A percentile compares a stretch with the other conserved stretches of the same genome.
phyloP scores from a whole-genome alignment of 352 stramenopile genomes.

The Phytopythium oedochilum region DNA sequence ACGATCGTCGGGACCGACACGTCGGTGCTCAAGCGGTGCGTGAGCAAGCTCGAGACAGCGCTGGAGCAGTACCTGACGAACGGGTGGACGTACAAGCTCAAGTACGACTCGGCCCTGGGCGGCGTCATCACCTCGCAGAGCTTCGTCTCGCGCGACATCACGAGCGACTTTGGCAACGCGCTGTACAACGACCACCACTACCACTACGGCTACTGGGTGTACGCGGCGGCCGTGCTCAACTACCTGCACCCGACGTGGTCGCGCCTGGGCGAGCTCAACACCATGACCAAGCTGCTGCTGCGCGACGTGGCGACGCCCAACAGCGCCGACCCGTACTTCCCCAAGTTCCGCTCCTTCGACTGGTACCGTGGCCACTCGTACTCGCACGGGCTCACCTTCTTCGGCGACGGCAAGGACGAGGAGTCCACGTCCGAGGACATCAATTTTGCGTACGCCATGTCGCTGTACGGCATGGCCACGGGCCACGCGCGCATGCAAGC shows the following conservation, averaged over 20 bases:
- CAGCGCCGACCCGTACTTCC: conserved; percentile 46
- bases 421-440: conserved; percentile 66
- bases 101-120: conserved; percentile 55
- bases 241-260: conserved; percentile 62
- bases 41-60: conserved; percentile 56
- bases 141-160: conserved; percentile 43
- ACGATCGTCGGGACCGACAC: conserved; percentile 51
- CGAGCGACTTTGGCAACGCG: conserved; percentile 69
- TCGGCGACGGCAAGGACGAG: conserved; percentile 61
- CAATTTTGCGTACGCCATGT: conserved; percentile 59
- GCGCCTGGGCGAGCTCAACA: conserved; percentile 44
- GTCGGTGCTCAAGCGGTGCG: conserved; percentile 49
- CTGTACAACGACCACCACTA: conserved; percentile 81
- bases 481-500: conserved; percentile 30
- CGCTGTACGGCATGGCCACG: conserved; percentile 39
- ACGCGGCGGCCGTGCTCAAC: conserved; percentile 59
- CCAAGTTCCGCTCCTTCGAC: conserved; percentile 62
- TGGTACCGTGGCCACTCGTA: conserved; percentile 73
- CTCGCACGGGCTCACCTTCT: conserved; percentile 54
- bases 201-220: conserved; percentile 75
- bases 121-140: conserved; percentile 63
- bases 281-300: conserved; percentile 36
- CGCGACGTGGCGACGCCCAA: conserved; percentile 52
- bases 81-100: conserved; percentile 53
- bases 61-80: conserved; percentile 60